Conservation (phyloP, 2,329 filamentous ascomycete genomes). For the Trichoderma pleuroti region DNA sequence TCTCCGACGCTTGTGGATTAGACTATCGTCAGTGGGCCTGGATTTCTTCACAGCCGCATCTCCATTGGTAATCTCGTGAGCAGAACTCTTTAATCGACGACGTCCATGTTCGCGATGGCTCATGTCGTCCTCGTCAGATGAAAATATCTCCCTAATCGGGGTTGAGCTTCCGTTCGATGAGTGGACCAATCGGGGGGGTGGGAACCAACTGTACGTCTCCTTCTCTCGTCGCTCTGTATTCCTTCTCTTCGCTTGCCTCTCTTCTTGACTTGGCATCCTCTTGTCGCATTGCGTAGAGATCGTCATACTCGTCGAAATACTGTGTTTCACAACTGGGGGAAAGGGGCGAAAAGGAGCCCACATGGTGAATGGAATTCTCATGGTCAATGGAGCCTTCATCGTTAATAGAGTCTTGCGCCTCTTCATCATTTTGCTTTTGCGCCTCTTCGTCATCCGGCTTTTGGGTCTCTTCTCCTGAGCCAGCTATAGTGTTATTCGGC, state of each 20-base stretch:
- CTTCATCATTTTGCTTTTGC: not conserved
- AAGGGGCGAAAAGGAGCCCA: too few relatives aligned
- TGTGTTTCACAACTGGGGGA: not conserved
- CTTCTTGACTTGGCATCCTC: not conserved
- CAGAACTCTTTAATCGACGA: not conserved
- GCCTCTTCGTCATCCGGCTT: not conserved
- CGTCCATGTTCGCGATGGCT: not conserved
- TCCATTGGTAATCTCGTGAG: not conserved
- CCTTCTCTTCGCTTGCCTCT: not conserved
- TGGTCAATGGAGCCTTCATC: not conserved
- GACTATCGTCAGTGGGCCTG: not conserved
- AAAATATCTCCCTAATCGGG: not conserved
- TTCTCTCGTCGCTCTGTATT: not conserved
- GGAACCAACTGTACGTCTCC: not conserved
- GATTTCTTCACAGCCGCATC: not conserved
- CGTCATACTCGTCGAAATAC: not conserved
- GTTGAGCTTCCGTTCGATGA: not conserved
- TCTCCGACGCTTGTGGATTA: not conserved
- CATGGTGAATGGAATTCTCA: too few relatives aligned
- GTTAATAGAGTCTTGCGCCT: not conserved
- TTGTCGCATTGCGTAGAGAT: not conserved
- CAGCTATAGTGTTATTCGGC: not conserved
- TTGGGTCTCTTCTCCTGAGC: not conserved
- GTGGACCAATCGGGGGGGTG: not conserved
- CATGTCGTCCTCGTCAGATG: not conserved